Evolutionary conservation across 2,329 filamentous ascomycete species (phyloP), one percentile per base, ranked within the genome.

Genomic region (Akanthomyces uredinophilus): DNA sequence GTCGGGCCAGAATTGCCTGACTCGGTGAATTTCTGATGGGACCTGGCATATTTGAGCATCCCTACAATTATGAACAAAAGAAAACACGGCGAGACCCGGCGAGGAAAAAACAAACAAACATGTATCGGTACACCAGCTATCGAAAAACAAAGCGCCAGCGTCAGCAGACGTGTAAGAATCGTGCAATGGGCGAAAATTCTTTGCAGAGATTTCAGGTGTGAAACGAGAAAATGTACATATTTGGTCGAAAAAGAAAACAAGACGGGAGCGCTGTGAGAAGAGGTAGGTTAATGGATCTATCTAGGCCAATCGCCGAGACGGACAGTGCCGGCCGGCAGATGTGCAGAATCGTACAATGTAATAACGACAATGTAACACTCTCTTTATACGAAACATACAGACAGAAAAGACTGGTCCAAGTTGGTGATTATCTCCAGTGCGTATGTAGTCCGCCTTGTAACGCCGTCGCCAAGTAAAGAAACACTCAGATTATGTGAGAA

Each of bases 381-480:
- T 51, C 16, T 20, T 16, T 37, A 51, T 37, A 24, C 14, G 13
- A 39, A 52, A 52, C 24, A 52, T 24, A 53, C 11, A 41, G 22
- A 55, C 39, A 46, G 22, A 57, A 56, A 57, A 22, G 41, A 37
- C 43, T n/a, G 13, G 43, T 57, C 43, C 47, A 57, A n/a, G 43
- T 57, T 57, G 27, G 22, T 47, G 2, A 47, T 35, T 18, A 29
- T 57, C n/a, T 32, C 29, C 41, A 43, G 8, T n/a, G 18, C 11
- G 54, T 18, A 5, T 57, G 32, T 29, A 35, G 27, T 49, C 32
- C 29, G 29, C 18, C 43, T 37, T 57, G 16, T 7, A 57, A 57
- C 54, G 54, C 54, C 54, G 44, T 37, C 43, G 54, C 54, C 54
- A 49, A 57, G 27, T 39, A 20, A 57, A 16, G 13, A 24, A n/a